phyloP scores from a whole-genome alignment of 768 basidiomycete genomes.

The Tylopilus sp. region DNA sequence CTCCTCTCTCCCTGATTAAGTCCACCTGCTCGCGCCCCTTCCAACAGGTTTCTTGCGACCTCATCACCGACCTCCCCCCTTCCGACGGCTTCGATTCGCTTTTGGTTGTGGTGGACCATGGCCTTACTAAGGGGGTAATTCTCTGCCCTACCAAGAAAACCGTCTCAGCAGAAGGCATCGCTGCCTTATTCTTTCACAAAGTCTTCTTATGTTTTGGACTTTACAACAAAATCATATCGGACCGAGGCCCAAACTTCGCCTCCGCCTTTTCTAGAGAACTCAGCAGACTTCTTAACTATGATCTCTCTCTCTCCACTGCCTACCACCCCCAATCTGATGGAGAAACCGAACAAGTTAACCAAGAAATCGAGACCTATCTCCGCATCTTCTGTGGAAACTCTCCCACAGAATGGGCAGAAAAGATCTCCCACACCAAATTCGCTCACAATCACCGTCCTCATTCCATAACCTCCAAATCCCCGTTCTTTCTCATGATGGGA shows the following conservation, averaged over 20 bases:
- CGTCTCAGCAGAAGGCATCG: background rate
- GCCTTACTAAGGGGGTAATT: background rate
- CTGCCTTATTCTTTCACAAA: background rate
- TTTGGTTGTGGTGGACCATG: background rate
- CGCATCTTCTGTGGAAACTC: too few species aligned
- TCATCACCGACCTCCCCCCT: background rate
- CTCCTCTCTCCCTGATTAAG: background rate
- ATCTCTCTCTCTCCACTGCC: background rate
- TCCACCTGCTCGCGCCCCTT: background rate
- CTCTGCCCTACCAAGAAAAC: background rate
- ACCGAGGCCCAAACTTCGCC: background rate
- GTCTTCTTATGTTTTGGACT: background rate
- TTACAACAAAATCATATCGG: background rate
- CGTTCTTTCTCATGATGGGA: too few species aligned
- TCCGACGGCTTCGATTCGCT: background rate
- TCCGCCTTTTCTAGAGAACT: background rate
- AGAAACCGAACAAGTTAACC: background rate
- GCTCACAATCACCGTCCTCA: too few species aligned
- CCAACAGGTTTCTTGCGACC: background rate
- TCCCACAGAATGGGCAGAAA: too few species aligned
- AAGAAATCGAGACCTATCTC: background rate
- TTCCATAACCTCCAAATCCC: too few species aligned
- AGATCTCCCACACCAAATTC: too few species aligned
- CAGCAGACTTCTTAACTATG: background rate
- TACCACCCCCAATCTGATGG: background rate